Conservation (phyloP, 352 stramenopile species). For the Pythium coloratum region DNA sequence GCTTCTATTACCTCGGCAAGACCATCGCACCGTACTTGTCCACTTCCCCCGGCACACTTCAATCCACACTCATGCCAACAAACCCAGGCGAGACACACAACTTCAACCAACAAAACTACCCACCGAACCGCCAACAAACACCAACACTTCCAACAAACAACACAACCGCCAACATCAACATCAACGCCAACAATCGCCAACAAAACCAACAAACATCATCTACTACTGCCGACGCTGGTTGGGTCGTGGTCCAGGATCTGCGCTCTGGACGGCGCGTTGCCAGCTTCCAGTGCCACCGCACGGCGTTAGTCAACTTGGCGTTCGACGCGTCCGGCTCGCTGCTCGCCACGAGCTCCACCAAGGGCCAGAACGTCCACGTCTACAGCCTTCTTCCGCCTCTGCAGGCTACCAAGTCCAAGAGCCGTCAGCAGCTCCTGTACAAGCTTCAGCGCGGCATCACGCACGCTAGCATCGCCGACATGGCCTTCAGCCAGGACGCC, state of each 20-base stretch:
- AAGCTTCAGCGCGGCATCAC: slow-evolving; percentile 88
- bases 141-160: slow-evolving; percentile 17
- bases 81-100: background rate
- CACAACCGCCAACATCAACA: background rate
- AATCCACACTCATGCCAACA: slow-evolving; percentile 1
- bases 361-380: slow-evolving; percentile 87
- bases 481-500: slow-evolving; percentile 78
- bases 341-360: slow-evolving; percentile 76
- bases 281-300: slow-evolving; percentile 78
- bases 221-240: slow-evolving; percentile 38
- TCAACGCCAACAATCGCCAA: slow-evolving; percentile 10
- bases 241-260: slow-evolving; percentile 70
- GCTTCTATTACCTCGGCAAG: slow-evolving; percentile 83
- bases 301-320: slow-evolving; percentile 65
- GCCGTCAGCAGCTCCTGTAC: slow-evolving; percentile 68
- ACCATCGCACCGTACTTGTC: slow-evolving; percentile 77
- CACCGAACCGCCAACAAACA: background rate
- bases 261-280: slow-evolving; percentile 60
- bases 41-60: slow-evolving; percentile 48
- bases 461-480: slow-evolving; percentile 78
- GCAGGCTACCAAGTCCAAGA: slow-evolving; percentile 21
- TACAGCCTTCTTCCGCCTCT: slow-evolving; percentile 73
- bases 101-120: slow-evolving; percentile 1
- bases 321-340: slow-evolving; percentile 79
- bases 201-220: slow-evolving; percentile 4